A percentile compares a stretch with the other conserved stretches of the same genome.
Conservation (phyloP, 108 stramenopile species). For the Parmales sp. region DNA sequence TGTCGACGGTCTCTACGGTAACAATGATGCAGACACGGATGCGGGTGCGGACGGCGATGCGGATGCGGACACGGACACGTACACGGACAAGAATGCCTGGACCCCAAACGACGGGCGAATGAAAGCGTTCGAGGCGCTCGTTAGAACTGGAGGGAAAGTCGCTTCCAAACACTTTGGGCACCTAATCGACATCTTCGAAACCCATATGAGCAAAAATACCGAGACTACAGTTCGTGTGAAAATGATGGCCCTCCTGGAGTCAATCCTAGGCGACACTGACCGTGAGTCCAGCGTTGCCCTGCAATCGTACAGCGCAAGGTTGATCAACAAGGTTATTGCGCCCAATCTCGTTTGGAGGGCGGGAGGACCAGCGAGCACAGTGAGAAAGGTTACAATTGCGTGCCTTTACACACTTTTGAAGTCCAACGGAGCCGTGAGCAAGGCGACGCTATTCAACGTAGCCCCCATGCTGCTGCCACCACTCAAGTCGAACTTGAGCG, state of each 20-base stretch:
- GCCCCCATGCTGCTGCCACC: slow-evolving; percentile 21
- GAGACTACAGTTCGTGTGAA: neutral
- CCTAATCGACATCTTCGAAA: neutral
- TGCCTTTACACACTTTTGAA: slow-evolving; percentile 20
- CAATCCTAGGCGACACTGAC: neutral
- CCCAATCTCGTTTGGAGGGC: slow-evolving; percentile 34
- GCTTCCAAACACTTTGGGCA: neutral
- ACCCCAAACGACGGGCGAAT: neutral
- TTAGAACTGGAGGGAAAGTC: neutral
- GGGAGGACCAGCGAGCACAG: slow-evolving; percentile 20
- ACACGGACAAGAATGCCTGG: too few relatives aligned
- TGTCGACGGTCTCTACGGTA: neutral
- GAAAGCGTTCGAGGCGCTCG: slow-evolving; percentile 5
- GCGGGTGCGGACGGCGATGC: too few relatives aligned
- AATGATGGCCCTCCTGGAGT: slow-evolving; percentile 10
- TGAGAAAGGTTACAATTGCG: slow-evolving; percentile 28
- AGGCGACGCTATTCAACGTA: neutral
- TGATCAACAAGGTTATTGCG: slow-evolving; percentile 11
- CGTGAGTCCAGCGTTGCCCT: neutral
- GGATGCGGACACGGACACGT: too few relatives aligned
- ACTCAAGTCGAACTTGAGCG: slow-evolving; percentile 25
- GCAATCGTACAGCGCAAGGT: neutral
- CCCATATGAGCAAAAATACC: neutral
- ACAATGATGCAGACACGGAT: too few relatives aligned
- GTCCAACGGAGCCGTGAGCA: slow-evolving; percentile 10